These are phyloP conservation scores for Rhodocollybia butyracea DNA, from an alignment of 768 basidiomycete genomes.

Conservation along the genomic window DNA sequence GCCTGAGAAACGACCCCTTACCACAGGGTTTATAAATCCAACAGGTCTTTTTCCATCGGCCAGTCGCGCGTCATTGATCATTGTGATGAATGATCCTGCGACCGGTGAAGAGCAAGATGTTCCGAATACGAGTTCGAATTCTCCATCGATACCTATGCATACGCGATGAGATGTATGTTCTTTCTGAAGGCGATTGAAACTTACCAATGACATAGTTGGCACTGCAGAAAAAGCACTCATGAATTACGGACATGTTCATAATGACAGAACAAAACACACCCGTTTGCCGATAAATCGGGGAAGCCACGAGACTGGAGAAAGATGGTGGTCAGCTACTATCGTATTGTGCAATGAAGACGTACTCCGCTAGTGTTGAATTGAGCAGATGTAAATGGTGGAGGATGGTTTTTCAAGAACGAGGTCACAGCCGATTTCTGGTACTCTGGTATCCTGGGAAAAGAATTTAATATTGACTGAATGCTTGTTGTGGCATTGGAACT, in stretches of 20 bases:
- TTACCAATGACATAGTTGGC: conserved; percentile 39
- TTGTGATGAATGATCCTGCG: conserved; percentile 44
- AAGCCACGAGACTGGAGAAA: conserved; percentile 38
- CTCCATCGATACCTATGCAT: conserved; percentile 31
- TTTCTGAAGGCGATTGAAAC: conserved; percentile 5
- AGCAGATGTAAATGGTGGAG: conserved; percentile 35
- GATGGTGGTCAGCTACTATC: neutral
- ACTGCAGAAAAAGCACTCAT: conserved; percentile 12
- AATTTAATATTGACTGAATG: conserved; percentile 9
- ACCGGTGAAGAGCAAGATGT: conserved; percentile 50
- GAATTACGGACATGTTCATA: too few species aligned
- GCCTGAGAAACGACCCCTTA: conserved; percentile 14
- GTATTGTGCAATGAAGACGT: neutral
- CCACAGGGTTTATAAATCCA: conserved; percentile 49
- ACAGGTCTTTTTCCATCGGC: conserved; percentile 37
- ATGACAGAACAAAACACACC: conserved; percentile 20
- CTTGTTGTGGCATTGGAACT: conserved; percentile 1
- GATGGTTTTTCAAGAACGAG: conserved; percentile 33
- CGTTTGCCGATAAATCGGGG: conserved; percentile 51
- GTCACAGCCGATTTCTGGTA: conserved; percentile 43
- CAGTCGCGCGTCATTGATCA: conserved; percentile 53
- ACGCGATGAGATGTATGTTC: neutral
- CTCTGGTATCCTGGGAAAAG: conserved; percentile 34
- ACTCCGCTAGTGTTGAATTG: conserved; percentile 46
- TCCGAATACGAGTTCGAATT: conserved; percentile 40